phyloP scores from a whole-genome alignment of 805 yeast genomes.

The Barnettozyma siamensis region DNA sequence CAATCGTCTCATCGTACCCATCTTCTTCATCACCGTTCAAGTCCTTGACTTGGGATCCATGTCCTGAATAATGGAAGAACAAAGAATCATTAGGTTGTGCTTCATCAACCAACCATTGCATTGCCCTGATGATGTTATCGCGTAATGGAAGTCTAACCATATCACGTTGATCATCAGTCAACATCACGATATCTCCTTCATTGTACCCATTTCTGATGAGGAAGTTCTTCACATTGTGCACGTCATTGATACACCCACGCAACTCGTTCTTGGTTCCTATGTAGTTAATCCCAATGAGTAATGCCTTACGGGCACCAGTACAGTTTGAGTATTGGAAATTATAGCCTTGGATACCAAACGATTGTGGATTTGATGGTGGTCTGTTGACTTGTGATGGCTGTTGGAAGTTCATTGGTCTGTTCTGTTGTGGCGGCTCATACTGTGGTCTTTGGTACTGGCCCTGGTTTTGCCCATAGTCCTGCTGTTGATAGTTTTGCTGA shows the following conservation, averaged over 20 bases:
- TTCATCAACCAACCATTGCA: constrained; percentile 72
- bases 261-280: constrained; percentile 55
- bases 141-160: constrained; percentile 54
- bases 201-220: constrained; percentile 41
- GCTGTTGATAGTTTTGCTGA: neutral
- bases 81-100: constrained; percentile 75
- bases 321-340: constrained; percentile 62
- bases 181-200: constrained; percentile 50
- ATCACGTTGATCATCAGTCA: constrained; percentile 51
- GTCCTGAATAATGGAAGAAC: constrained; percentile 83
- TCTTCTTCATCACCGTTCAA: constrained; percentile 69
- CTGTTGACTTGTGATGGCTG: constrained; percentile 5
- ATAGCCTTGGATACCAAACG: constrained; percentile 16
- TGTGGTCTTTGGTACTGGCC: constrained; percentile 6
- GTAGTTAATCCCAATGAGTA: constrained; percentile 75
- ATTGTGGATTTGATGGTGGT: constrained; percentile 15
- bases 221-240: constrained; percentile 39
- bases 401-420: constrained; percentile 3
- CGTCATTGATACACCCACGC: constrained; percentile 81
- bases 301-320: constrained; percentile 67
- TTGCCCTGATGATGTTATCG: constrained; percentile 67
- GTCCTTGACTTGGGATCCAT: constrained; percentile 73
- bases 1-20: constrained; percentile 66
- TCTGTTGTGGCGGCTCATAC: constrained; percentile 7
- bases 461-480: too few relatives aligned